Conservation (phyloP, 768 basidiomycete genomes). For the Cystoderma amianthinum region DNA sequence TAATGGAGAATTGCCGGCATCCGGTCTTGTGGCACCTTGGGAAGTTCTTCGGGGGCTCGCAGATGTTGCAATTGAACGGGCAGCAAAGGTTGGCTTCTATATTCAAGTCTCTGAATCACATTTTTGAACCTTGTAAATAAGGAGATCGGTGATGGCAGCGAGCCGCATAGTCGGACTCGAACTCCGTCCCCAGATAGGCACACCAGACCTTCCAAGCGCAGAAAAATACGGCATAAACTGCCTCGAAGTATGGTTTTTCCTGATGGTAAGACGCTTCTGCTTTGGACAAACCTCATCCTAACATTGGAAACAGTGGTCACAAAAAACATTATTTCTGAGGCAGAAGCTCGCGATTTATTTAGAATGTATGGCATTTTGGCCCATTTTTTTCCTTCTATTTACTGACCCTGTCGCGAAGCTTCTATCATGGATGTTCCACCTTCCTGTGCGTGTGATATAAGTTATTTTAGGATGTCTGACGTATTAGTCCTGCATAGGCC, state of each 20-base stretch:
- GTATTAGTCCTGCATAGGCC: slow-evolving; percentile 35
- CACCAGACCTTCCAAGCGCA: slow-evolving; percentile 61
- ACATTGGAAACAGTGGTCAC: slow-evolving; percentile 57
- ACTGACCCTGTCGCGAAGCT: slow-evolving; percentile 38
- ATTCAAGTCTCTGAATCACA: slow-evolving; percentile 2
- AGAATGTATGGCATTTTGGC: slow-evolving; percentile 51
- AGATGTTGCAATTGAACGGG: slow-evolving; percentile 74
- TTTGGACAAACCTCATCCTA: slow-evolving; percentile 2
- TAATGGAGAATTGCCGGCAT: slow-evolving; percentile 71
- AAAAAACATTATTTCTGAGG: slow-evolving; percentile 73
- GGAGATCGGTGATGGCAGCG: slow-evolving; percentile 76
- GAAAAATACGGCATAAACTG: slow-evolving; percentile 61
- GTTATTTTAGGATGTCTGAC: slow-evolving; percentile 43
- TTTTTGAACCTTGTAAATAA: slow-evolving; percentile 17
- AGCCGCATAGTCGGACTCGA: slow-evolving; percentile 68
- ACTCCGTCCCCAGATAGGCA: slow-evolving; percentile 69
- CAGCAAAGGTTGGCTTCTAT: slow-evolving; percentile 53
- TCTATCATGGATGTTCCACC: slow-evolving; percentile 86
- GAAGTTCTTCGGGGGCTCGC: slow-evolving; percentile 78
- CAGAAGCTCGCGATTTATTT: slow-evolving; percentile 82
- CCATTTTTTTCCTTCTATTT: slow-evolving; percentile 5
- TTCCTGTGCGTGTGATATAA: slow-evolving; percentile 12
- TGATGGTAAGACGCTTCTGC: slow-evolving; percentile 48
- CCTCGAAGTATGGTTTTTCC: slow-evolving; percentile 60
- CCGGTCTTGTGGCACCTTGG: slow-evolving; percentile 81